Evolutionary conservation across 768 basidiomycete species (phyloP).

Genomic region (Fistulinella prunicolor): DNA sequence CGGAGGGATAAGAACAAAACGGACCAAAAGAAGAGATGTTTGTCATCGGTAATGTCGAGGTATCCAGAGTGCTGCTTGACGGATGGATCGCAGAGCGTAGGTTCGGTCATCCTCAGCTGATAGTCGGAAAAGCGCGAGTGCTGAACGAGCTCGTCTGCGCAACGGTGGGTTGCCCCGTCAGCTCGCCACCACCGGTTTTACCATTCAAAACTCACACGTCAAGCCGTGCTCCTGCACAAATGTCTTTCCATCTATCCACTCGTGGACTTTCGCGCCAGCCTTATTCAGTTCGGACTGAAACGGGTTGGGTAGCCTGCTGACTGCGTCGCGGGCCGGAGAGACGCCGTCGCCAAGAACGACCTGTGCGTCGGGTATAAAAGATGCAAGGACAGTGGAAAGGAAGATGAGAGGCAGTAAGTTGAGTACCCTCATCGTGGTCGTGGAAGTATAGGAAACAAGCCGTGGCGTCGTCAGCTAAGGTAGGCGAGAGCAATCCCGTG

Average conservation of each 20-base stretch:
- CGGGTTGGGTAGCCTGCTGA: conserved; percentile 39
- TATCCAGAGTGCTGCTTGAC: conserved; percentile 80
- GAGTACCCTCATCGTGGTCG: conserved; percentile 40
- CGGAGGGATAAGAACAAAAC: conserved; percentile 13
- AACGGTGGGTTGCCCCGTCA: not conserved
- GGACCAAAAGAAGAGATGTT: conserved; percentile 88
- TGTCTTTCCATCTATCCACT: conserved; percentile 63
- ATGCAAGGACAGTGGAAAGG: conserved; percentile 36
- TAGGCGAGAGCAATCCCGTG: not conserved
- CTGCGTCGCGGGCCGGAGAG: conserved; percentile 18
- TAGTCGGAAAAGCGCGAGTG: conserved; percentile 51
- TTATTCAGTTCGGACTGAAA: conserved; percentile 40
- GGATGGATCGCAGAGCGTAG: conserved; percentile 73
- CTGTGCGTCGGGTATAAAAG: conserved; percentile 42
- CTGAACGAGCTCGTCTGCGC: conserved; percentile 58
- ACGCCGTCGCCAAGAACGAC: conserved; percentile 37
- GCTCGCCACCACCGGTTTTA: not conserved
- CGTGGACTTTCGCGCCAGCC: conserved; percentile 50
- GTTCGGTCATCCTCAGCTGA: conserved; percentile 60
- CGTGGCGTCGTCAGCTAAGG: not conserved
- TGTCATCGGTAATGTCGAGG: conserved; percentile 73
- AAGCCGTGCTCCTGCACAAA: conserved; percentile 71
- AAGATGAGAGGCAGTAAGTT: conserved; percentile 34
- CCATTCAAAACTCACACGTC: conserved; percentile 52
- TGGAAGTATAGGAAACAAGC: conserved; percentile 2